Evolutionary conservation across 164 flowering plant species (phyloP), one percentile per base, ranked within the genome.

Genomic region (Dillenia suffruticosa): DNA sequence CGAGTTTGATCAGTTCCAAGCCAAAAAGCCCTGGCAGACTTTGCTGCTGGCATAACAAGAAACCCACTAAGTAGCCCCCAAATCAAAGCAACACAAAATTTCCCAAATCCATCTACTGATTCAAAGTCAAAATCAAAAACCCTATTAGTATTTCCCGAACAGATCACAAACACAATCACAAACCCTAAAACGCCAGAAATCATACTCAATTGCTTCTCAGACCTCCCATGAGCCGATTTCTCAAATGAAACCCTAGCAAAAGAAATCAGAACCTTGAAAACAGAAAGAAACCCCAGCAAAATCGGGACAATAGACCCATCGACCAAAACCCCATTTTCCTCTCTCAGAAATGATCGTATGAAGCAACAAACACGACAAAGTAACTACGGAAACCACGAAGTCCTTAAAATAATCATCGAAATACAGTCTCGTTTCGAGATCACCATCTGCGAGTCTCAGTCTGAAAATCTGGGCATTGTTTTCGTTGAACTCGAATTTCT

Each of bases 381-480:
- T 81, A n/a, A 87, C 59, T 46, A 77, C 14, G 2, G 81, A 66
- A 56, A 64, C 76, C 59, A 72, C 57, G 46, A 84, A 83, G 49
- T 57, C 80, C 17, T 68, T 69, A 6, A 67, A 40, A 74, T 82
- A 87, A 46, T 78, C 79, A 0, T 63, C 51, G 70, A 79, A 89
- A 64, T 75, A 85, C 47, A 89, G 46, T 43, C 97, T 72, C 5
- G 96, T 70, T 17, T 67, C 64, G 15, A 95, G 74, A 55, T 91
- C 92, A 43, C 59, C 68, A 44, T 87, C 87, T 46, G 72, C 85
- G 63, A 94, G 85, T 53, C 72, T 84, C 10, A 94, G 51, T 63
- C 99, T 72, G 70, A 89, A 91, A 86, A 95, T 95, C 90, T 91
- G 99, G 49, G 99, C 99, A 56, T 86, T 85, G 75, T 49, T 80